A percentile compares a stretch with the other conserved stretches of the same genome.
phyloP scores from a whole-genome alignment of 2,329 filamentous ascomycete genomes.

The Epichloe gansuensis region DNA sequence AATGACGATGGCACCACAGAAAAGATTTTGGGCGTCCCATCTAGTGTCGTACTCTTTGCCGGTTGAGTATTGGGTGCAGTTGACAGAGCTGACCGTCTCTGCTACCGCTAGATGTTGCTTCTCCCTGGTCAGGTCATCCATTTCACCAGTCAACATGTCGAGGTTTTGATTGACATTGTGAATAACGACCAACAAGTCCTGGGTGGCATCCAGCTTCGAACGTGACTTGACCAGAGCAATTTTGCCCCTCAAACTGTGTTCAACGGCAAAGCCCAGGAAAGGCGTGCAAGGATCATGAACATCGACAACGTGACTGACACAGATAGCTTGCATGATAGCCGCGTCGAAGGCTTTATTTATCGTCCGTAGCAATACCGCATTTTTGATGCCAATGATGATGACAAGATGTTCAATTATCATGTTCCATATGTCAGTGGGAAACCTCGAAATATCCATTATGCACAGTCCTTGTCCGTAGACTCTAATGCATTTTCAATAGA shows the following conservation, averaged over 20 bases:
- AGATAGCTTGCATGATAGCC: neutral
- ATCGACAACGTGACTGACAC: neutral
- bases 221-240: neutral
- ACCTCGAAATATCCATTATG: neutral
- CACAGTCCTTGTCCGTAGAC: neutral
- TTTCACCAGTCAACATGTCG: neutral
- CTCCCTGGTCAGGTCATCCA: neutral
- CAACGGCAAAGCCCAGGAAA: neutral
- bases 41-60: neutral
- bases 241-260: neutral
- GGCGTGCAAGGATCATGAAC: neutral
- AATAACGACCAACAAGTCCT: neutral
- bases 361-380: neutral
- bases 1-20: neutral
- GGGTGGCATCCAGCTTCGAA: neutral
- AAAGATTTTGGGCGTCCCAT: neutral
- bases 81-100: neutral
- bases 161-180: neutral
- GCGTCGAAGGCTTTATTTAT: neutral
- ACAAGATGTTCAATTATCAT: neutral
- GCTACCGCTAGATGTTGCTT: neutral
- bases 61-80: neutral
- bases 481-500: too few species aligned
- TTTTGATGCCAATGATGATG: neutral
- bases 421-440: neutral